A percentile compares a stretch with the other conserved stretches of the same genome.
phyloP scores from a whole-genome alignment of 352 stramenopile genomes.

The Phytophthora brassicae region DNA sequence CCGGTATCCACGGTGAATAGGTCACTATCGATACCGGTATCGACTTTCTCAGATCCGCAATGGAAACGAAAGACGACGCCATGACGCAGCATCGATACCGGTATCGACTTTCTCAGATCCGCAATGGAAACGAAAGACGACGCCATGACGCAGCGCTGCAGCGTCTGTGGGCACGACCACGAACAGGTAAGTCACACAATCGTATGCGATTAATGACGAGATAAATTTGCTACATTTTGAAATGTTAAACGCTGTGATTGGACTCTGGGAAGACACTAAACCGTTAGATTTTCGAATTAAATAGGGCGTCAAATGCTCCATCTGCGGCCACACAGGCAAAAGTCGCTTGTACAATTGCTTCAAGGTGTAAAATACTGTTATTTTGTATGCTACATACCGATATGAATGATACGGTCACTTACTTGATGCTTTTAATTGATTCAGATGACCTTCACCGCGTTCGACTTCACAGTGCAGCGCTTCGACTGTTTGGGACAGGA shows the following conservation, averaged over 20 bases:
- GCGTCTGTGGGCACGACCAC: conserved; percentile 33
- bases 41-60: too few species aligned
- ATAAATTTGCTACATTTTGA: not conserved
- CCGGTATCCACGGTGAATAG: too few species aligned
- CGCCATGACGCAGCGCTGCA: conserved; percentile 11
- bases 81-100: too few species aligned
- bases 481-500: conserved; percentile 53
- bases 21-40: too few species aligned
- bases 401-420: not conserved
- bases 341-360: conserved; percentile 64
- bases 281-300: not conserved
- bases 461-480: conserved; percentile 50
- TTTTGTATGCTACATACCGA: not conserved
- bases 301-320: conserved; percentile 55
- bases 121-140: conserved; percentile 24
- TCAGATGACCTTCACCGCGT: conserved; percentile 40
- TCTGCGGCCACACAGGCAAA: conserved; percentile 73
- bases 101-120: not conserved
- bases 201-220: not conserved
- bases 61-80: too few species aligned
- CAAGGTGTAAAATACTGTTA: conserved; percentile 31
- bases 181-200: conserved; percentile 25
- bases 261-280: not conserved
- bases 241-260: not conserved
- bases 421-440: not conserved